Evolutionary conservation across 768 basidiomycete genomes (phyloP), one percentile per base, ranked within the genome.

Genomic region (Jaapia argillacea): DNA sequence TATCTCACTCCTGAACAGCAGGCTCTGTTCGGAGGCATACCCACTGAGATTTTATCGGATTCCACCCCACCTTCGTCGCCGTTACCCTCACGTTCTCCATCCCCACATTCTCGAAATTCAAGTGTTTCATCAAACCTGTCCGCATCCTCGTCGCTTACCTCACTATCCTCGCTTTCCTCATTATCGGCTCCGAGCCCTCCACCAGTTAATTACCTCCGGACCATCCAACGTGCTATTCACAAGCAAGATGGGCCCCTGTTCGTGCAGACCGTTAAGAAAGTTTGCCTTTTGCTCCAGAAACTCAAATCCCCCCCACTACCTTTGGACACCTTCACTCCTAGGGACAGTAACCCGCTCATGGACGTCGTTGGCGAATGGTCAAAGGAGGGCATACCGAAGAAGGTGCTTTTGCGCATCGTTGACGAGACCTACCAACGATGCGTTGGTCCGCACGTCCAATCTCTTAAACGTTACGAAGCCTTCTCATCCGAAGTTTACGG

Each of bases 391-490:
- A 56, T 92, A 22, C 84, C 80, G 0, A 67, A 77, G 38, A 70
- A 74, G 25, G 74, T 92, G 2, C 67, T 85, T 45, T 71, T 79
- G 65, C 79, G 83, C 33, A 74, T 94, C 39, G 70, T 86, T 42
- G 90, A 92, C 36, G 91, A 97, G 66, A 86, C 82, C 27, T 98
- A 99, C 55, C 90, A 97, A 55, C 78, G 96, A 22, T 78, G 80
- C 14, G 92, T 97, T 1, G 93, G 93, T 4, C 96, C 96, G 0
- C 78, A 86, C 53, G 77, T 92, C n/a, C 75, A 77, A 42, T 74
- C 72, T 45, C 71, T 98, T 43, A 81, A 74, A 54, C 76, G 81
- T 51, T 93, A 97, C 59, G 75, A 78, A 53, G 78, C 87, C 24
- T 81, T 93, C 67, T 80, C 85, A 43, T 82, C 81, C 54, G 81